Base-by-base conservation (phyloP, 352 stramenopile species). In the Phytophthora boehmeriae region DNA sequence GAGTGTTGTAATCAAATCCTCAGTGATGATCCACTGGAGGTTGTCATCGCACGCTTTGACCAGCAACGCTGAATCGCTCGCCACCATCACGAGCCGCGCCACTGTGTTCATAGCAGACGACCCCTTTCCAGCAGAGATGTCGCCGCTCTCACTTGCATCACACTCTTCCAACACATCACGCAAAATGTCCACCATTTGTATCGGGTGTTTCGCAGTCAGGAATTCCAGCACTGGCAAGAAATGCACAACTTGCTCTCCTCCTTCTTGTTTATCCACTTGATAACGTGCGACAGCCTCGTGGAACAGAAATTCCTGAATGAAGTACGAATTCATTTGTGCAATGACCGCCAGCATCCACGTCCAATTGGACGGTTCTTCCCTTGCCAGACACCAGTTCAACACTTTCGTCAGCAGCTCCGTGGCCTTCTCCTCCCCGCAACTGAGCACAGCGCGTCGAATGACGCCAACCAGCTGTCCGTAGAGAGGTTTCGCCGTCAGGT, bases 1-100 rank as follows among this genome's bases (percentile, higher is more conserved):
- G 17, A 92, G 47, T 11, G 47, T 46, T 1, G 27, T 34, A 13
- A 89, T 67, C 19, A 88, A 30, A 13, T 90, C 73, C 5, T 73
- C 53, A 14, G 83, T 88, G 13, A 92, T 45, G 8, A 92, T 67
- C 63, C 75, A 90, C 56, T 92, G 78, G 8, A 92, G 69, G 23
- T 66, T 89, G 22, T 86, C 76, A 43, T 89, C 82, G 36, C 80
- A 78, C 0, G 71, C 61, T 8, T 50, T 51, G 5, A 89, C 59
- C 8, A 89, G 52, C 9, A 64, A 36, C 5, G 63, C 45, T 4
- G 72, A 89, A 10, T 69, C 36, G 27, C 55, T 68, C 5, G 66
- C 74, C 13, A 92, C 5, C 1, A 58, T 41, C 13, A 89, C 22
- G 8, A 91, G 54, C 8, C 48, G 63, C 13, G 30, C 41, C 25